Evolutionary conservation across 257 asterid species (phyloP).

Genomic region (Capsicum baccatum): DNA sequence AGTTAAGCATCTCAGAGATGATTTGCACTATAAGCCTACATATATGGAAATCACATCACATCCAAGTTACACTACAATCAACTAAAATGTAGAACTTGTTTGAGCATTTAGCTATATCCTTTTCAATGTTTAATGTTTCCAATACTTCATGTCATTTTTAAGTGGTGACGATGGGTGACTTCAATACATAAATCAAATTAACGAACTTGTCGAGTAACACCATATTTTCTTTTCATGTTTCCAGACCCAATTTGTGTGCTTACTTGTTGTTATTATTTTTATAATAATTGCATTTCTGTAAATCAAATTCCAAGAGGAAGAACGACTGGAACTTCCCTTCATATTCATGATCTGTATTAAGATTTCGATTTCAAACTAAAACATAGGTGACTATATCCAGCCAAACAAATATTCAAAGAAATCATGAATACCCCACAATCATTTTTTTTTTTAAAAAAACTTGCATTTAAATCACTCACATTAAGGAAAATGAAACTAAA

Average conservation of each 20-base stretch:
- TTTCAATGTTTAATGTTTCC: neutral
- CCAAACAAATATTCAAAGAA: constrained; percentile 1
- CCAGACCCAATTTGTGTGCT: no score
- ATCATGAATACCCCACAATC: neutral
- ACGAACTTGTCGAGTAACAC: neutral
- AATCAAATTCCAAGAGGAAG: neutral
- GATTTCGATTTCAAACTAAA: constrained; percentile 18
- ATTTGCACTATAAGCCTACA: constrained; percentile 5
- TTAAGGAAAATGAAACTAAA: neutral
- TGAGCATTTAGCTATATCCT: neutral
- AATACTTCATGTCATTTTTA: neutral
- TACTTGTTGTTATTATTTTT: neutral
- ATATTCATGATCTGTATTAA: neutral
- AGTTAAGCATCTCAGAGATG: constrained; percentile 20
- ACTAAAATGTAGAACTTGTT: constrained; percentile 6
- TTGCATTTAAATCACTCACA: constrained; percentile 13
- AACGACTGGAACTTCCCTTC: neutral
- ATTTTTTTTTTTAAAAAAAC: neutral
- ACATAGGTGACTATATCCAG: neutral
- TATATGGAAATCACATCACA: neutral
- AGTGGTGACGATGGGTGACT: neutral
- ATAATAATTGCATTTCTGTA: neutral
- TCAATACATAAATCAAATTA: neutral
- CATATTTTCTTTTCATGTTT: constrained; percentile 8
- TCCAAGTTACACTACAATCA: constrained; percentile 10